Conservation (phyloP, 306 rosid genomes). For the Casuarina glauca region DNA sequence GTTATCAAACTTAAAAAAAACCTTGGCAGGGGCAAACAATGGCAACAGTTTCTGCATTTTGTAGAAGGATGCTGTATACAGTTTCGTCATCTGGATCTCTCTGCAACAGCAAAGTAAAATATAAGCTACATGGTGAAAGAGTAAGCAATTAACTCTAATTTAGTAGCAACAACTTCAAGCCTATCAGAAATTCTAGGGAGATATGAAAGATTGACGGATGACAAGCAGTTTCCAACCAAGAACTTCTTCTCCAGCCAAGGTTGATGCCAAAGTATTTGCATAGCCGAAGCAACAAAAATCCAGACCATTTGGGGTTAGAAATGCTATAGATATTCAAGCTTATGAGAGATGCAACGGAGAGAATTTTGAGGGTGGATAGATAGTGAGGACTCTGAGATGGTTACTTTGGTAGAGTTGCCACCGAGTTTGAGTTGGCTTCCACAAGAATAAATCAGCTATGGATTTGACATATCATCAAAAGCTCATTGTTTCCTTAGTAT, state of each 20-base stretch:
- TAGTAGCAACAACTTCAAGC: not conserved
- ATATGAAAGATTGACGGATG: not conserved
- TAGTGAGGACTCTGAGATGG: too few relatives aligned
- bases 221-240: not conserved
- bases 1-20: constrained; percentile 9
- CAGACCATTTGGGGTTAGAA: not conserved
- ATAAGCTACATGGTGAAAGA: not conserved
- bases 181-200: not conserved
- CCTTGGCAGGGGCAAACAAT: constrained; percentile 67
- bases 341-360: not conserved
- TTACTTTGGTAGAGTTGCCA: too few relatives aligned
- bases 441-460: not conserved
- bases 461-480: not conserved
- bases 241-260: not conserved
- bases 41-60: constrained; percentile 90
- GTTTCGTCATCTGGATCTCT: constrained; percentile 48
- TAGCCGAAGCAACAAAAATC: not conserved
- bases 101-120: constrained; percentile 33
- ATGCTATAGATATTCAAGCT: too few relatives aligned
- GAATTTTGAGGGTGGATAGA: not conserved
- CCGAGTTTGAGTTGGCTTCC: not conserved
- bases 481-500: not conserved
- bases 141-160: constrained; percentile 2
- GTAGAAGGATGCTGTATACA: constrained; percentile 66
- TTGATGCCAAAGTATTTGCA: not conserved